phyloP scores from a whole-genome alignment of 768 basidiomycete species.

The Tulasnella sp. region DNA sequence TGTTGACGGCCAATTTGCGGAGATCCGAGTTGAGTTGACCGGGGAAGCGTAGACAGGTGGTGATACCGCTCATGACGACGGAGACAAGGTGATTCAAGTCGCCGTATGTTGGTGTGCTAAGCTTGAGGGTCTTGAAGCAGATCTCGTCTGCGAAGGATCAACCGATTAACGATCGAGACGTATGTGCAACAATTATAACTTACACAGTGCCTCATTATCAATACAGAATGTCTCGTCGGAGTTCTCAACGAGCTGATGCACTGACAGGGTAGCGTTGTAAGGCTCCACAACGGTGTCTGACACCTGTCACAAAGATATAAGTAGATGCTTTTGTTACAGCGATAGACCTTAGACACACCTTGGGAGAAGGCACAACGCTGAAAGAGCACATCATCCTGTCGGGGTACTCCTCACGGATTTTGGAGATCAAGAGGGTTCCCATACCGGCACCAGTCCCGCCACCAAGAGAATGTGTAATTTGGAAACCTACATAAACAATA shows the following conservation, averaged over 20 bases:
- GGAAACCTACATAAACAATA: constrained; percentile 58
- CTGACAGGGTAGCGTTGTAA: constrained; percentile 96
- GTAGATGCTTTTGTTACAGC: background rate
- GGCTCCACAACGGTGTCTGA: constrained; percentile 99
- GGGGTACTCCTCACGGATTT: constrained; percentile 98
- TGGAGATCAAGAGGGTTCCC: constrained; percentile 98
- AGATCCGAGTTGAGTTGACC: constrained; percentile 99
- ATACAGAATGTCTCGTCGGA: constrained; percentile 99
- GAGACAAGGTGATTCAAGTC: constrained; percentile 98
- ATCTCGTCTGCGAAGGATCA: constrained; percentile 61
- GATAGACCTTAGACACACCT: constrained; percentile 32
- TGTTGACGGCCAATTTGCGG: constrained; percentile 97
- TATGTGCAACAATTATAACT: constrained; percentile 24
- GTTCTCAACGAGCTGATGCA: constrained; percentile 98
- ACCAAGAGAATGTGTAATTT: constrained; percentile 96
- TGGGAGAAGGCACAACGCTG: constrained; percentile 94
- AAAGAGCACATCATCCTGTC: constrained; percentile 99
- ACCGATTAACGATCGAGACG: constrained; percentile 12
- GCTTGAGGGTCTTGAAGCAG: constrained; percentile 95
- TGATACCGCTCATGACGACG: constrained; percentile 97
- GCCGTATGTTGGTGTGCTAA: constrained; percentile 89
- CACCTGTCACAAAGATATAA: constrained; percentile 31
- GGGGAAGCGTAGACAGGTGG: constrained; percentile 98
- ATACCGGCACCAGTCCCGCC: constrained; percentile 99
- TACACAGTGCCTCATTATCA: constrained; percentile 84